These are phyloP conservation scores for Talaromyces sp. DNA, from an alignment of 2,329 filamentous ascomycete species.

Conservation along the genomic window DNA sequence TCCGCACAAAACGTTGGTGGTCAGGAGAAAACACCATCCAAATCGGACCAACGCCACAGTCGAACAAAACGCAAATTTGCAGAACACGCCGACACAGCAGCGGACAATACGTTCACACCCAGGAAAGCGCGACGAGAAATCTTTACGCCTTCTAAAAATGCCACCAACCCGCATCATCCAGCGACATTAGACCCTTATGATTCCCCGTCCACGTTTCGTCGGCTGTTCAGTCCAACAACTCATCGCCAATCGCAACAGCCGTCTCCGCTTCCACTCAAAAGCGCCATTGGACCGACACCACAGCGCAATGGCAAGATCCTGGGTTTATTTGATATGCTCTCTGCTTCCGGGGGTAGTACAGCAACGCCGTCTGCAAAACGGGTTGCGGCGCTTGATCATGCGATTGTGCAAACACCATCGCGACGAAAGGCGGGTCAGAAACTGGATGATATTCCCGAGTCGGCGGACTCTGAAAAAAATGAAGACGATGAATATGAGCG, in stretches of 20 bases:
- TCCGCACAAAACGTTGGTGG: slow-evolving; percentile 11
- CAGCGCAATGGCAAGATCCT: slow-evolving; percentile 46
- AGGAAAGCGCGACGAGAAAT: slow-evolving; percentile 10
- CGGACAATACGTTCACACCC: slow-evolving; percentile 3
- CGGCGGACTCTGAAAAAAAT: background rate
- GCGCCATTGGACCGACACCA: slow-evolving; percentile 45
- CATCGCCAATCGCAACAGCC: slow-evolving; percentile 22
- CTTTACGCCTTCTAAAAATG: slow-evolving; percentile 34
- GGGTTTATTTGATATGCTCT: slow-evolving; percentile 46
- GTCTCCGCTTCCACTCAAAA: slow-evolving; percentile 32
- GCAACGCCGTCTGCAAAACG: slow-evolving; percentile 30
- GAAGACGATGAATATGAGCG: slow-evolving; percentile 13
- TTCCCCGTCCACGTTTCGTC: slow-evolving; percentile 36
- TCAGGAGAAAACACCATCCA: slow-evolving; percentile 19
- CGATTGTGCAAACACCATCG: slow-evolving; percentile 35
- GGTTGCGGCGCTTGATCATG: slow-evolving; percentile 24
- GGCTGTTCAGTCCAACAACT: slow-evolving; percentile 33
- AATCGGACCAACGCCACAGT: slow-evolving; percentile 18
- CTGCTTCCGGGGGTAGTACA: slow-evolving; percentile 35
- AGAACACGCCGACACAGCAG: slow-evolving; percentile 19
- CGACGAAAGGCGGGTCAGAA: slow-evolving; percentile 25
- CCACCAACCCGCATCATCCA: slow-evolving; percentile 26
- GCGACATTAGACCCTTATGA: slow-evolving; percentile 42
- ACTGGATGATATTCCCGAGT: slow-evolving; percentile 10
- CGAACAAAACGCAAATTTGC: slow-evolving; percentile 30